A percentile compares a stretch with the other conserved stretches of the same genome.
Evolutionary conservation across 768 basidiomycete species (phyloP).

Genomic region (Boletus barrowsii): DNA sequence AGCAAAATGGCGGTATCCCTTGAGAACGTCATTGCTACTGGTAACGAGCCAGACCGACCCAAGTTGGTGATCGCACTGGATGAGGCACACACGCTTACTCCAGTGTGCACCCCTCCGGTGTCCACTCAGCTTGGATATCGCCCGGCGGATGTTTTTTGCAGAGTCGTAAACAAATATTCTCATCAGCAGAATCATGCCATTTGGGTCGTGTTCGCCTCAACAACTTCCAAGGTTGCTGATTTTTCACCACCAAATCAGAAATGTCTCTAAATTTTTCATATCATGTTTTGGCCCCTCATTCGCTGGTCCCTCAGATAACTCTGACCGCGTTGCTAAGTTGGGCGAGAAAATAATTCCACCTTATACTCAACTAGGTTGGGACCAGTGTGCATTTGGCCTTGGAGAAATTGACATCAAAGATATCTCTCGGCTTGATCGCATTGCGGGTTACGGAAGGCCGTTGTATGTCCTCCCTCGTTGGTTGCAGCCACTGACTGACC

Average conservation of each 20-base stretch:
- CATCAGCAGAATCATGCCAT: no score
- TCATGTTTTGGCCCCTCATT: neutral
- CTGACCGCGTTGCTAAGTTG: neutral
- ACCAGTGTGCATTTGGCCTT: constrained; percentile 2
- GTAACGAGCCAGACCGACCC: neutral
- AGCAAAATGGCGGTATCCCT: neutral
- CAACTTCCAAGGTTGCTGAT: no score
- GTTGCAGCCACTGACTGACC: neutral
- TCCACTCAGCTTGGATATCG: neutral
- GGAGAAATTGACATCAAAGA: neutral
- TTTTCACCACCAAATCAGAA: neutral
- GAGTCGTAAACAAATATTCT: neutral
- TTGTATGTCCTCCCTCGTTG: neutral
- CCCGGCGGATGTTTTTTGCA: constrained; percentile 5
- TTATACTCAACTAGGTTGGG: constrained; percentile 15
- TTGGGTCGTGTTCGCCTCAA: no score
- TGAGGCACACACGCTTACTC: constrained; percentile 7
- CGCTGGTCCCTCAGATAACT: constrained; percentile 4
- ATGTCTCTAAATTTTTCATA: neutral
- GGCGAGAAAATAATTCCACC: constrained; percentile 3
- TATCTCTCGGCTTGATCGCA: neutral
- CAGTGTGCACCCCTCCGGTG: neutral
- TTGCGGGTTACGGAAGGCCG: neutral
- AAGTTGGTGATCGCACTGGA: constrained; percentile 18
- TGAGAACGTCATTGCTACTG: neutral